Conservation (phyloP, 805 yeast species). For the Wickerhamomyces alni region DNA sequence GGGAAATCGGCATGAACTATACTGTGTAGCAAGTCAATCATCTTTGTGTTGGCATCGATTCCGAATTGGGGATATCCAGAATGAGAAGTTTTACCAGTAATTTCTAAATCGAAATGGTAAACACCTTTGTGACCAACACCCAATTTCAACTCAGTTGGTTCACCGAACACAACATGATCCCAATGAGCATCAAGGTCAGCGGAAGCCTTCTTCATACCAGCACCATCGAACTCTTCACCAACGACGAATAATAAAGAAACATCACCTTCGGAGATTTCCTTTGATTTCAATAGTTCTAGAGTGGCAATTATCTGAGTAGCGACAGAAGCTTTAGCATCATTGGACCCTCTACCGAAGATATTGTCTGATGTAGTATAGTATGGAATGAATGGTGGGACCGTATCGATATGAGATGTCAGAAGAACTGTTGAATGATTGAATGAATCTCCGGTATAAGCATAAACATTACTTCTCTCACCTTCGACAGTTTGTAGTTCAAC, state of each 20-base stretch:
- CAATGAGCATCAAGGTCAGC: constrained; percentile 33
- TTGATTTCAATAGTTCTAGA: constrained; percentile 35
- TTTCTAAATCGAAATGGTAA: constrained; percentile 34
- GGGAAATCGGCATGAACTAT: constrained; percentile 44
- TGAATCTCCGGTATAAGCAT: constrained; percentile 46
- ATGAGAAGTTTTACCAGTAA: constrained; percentile 56
- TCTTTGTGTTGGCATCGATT: constrained; percentile 50
- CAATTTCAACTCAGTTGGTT: constrained; percentile 64
- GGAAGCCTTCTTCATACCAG: constrained; percentile 50
- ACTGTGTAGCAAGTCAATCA: constrained; percentile 44
- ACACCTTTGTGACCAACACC: constrained; percentile 70
- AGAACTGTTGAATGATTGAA: constrained; percentile 37
- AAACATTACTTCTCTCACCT: constrained; percentile 40
- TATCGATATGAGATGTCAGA: constrained; percentile 62
- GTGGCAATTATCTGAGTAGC: constrained; percentile 56
- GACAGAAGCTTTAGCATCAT: constrained; percentile 69
- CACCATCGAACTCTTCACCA: constrained; percentile 66
- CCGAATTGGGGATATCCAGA: constrained; percentile 71
- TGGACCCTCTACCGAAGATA: constrained; percentile 61
- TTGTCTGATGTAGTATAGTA: constrained; percentile 39
- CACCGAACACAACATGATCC: constrained; percentile 65
- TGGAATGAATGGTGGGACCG: constrained; percentile 62
- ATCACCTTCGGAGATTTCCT: constrained; percentile 44
- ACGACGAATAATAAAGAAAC: constrained; percentile 55
- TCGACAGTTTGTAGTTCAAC: constrained; percentile 40